These are phyloP conservation scores for Aspergillus terreus DNA, from an alignment of 2,329 filamentous ascomycete genomes.

Conservation along the genomic window DNA sequence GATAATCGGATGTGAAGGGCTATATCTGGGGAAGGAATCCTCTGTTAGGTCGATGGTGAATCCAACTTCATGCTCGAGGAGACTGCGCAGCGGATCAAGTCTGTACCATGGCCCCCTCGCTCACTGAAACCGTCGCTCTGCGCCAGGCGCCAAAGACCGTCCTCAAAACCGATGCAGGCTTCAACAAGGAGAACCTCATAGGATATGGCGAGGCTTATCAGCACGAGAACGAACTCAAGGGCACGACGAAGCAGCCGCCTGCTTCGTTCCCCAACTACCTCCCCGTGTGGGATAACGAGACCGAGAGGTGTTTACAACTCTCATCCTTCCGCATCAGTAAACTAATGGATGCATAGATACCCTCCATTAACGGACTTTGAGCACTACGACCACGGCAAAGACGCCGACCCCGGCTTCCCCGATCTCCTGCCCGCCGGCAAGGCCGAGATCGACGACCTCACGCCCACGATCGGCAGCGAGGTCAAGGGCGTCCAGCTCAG, in stretches of 20 bases:
- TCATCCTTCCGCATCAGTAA: neutral
- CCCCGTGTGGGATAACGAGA: constrained; percentile 64
- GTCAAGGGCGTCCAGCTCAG: constrained; percentile 69
- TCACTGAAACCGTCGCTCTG: constrained; percentile 28
- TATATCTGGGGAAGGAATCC: constrained; percentile 8
- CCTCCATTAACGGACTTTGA: constrained; percentile 65
- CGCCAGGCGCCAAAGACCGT: constrained; percentile 20
- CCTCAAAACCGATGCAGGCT: constrained; percentile 28
- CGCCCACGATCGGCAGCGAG: constrained; percentile 71
- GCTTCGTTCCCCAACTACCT: constrained; percentile 70
- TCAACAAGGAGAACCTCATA: constrained; percentile 36
- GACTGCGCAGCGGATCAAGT: neutral
- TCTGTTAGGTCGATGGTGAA: neutral
- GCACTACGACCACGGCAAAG: constrained; percentile 71
- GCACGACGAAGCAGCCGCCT: constrained; percentile 51
- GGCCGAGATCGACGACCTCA: constrained; percentile 56
- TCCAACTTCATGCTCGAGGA: neutral
- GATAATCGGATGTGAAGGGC: constrained; percentile 9
- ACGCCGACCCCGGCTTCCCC: constrained; percentile 66
- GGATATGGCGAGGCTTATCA: constrained; percentile 32
- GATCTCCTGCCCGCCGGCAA: constrained; percentile 57
- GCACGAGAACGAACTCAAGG: constrained; percentile 52
- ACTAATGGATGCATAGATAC: constrained; percentile 36
- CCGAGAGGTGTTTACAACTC: constrained; percentile 24
- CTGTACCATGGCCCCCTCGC: constrained; percentile 32